Base-by-base conservation (phyloP, 306 rosid species). In the Cyamopsis tetragonoloba region DNA sequence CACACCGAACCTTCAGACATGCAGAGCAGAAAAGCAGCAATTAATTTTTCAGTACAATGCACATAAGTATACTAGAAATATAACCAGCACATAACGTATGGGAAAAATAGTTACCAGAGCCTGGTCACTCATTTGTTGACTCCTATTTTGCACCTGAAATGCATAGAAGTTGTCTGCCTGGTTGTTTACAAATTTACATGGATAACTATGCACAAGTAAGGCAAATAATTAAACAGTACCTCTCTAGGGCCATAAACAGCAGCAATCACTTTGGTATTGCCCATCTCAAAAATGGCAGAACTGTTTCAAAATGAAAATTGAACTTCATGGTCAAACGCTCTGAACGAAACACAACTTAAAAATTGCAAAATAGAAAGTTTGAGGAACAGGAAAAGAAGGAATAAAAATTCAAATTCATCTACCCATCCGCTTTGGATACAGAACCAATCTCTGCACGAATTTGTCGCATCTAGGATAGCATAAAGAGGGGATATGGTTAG, bases 191-290 rank as follows among this genome's bases (percentile, higher is more conserved):
- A 56, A 28, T 11, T 20, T 41, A 37, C 30, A 31, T 5, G 30
- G 17, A 24, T n/a, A 37, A 41, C 3, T 2, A 12, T 41, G 18
- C 26, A 63, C 32, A 34, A 41, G 73, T 13, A 18, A 10, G 6
- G 6, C 17, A 42, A 26, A 26, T 39, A 23, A 57, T 32, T 10
- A 13, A 12, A 39, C 10, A 6, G 20, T 78, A 92, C 96, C 95
- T 89, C 95, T 88, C 92, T 71, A 17, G 95, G 98, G 60, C 96
- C 96, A 74, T 89, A 92, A 15, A 92, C 96, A 55, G 96, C 96
- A 39, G 95, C 98, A 80, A 92, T 62, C 46, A 89, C 96, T 78
- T 92, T 87, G 59, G 98, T 89, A 81, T 85, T 85, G 55, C 96
- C 96, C 98, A 92, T 92, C 87, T 92, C 96, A 53, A 92, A 92